Conservation (phyloP, 2,329 filamentous ascomycete species). For the Verticillium zaregamsianum region DNA sequence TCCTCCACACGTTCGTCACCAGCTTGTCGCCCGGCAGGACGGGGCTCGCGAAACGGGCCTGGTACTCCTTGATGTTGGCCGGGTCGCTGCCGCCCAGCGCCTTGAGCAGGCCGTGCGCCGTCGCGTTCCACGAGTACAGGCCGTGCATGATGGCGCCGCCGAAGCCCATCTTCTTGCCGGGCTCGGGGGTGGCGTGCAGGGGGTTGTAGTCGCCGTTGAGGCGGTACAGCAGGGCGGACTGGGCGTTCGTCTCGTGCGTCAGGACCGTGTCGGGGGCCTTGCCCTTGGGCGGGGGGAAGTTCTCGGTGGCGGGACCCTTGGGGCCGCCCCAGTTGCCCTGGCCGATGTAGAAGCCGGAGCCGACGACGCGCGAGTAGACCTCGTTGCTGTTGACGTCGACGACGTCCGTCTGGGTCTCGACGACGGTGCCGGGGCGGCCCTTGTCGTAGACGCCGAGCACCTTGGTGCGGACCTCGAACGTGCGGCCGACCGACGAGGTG, state of each 20-base stretch:
- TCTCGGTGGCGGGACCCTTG: conserved; percentile 77
- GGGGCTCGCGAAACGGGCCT: conserved; percentile 80
- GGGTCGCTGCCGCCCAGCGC: conserved; percentile 72
- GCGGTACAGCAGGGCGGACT: conserved; percentile 75
- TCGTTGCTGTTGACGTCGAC: conserved; percentile 68
- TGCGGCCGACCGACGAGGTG: conserved; percentile 62
- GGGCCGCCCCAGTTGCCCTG: conserved; percentile 84
- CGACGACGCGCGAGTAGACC: conserved; percentile 65
- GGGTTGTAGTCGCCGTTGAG: conserved; percentile 95
- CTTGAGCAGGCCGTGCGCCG: conserved; percentile 69
- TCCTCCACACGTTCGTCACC: conserved; percentile 76
- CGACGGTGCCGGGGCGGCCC: conserved; percentile 75
- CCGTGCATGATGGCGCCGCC: conserved; percentile 87
- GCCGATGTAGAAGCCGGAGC: conserved; percentile 73
- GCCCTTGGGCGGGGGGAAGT: conserved; percentile 71
- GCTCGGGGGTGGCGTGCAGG: conserved; percentile 81
- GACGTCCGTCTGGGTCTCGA: conserved; percentile 74
- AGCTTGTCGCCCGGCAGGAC: conserved; percentile 82
- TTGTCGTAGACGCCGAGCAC: conserved; percentile 88
- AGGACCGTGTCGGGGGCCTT: conserved; percentile 67
- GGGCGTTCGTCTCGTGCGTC: conserved; percentile 63
- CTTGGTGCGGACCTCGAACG: conserved; percentile 73
- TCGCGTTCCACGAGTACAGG: conserved; percentile 80
- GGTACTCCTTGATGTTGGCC: conserved; percentile 80
- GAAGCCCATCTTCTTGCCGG: conserved; percentile 85